A percentile compares a stretch with the other conserved stretches of the same genome.
Evolutionary conservation across 1,284 basidiomycete species (phyloP).

Genomic region (Grifola frondosa): DNA sequence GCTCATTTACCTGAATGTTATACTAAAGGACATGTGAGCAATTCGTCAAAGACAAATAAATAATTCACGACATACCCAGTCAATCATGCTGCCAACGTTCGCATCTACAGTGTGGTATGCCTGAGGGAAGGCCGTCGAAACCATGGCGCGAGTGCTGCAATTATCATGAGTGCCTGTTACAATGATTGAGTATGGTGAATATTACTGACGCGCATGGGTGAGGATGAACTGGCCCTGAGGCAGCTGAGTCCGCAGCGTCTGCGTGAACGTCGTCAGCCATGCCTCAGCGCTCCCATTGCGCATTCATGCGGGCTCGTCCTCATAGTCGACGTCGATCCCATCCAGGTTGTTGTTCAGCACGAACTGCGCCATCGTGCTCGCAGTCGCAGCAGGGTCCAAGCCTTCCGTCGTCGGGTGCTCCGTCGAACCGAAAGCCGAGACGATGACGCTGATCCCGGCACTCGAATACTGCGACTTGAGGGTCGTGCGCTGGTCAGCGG

Average conservation of each 20-base stretch:
- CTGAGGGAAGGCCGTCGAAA: conserved; percentile 52
- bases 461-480: conserved; percentile 42
- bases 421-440: conserved; percentile 51
- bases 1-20: conserved; percentile 44
- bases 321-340: conserved; percentile 59
- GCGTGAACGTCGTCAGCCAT: conserved; percentile 46
- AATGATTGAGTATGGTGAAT: background rate
- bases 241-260: conserved; percentile 31
- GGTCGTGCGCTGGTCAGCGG: conserved; percentile 25
- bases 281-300: conserved; percentile 37
- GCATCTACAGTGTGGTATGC: conserved; percentile 58
- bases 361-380: conserved; percentile 46
- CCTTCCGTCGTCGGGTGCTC: conserved; percentile 47
- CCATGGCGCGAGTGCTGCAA: conserved; percentile 58
- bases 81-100: conserved; percentile 48
- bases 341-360: conserved; percentile 38
- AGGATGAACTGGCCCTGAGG: conserved; percentile 36
- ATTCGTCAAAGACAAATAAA: background rate
- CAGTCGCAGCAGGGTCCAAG: conserved; percentile 38
- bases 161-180: too few species aligned
- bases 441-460: conserved; percentile 47
- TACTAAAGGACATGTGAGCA: conserved; percentile 30
- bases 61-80: conserved; percentile 30
- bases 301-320: conserved; percentile 45
- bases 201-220: conserved; percentile 30